Evolutionary conservation across 2,329 filamentous ascomycete genomes (phyloP).

Genomic region (Arthroderma sp.): DNA sequence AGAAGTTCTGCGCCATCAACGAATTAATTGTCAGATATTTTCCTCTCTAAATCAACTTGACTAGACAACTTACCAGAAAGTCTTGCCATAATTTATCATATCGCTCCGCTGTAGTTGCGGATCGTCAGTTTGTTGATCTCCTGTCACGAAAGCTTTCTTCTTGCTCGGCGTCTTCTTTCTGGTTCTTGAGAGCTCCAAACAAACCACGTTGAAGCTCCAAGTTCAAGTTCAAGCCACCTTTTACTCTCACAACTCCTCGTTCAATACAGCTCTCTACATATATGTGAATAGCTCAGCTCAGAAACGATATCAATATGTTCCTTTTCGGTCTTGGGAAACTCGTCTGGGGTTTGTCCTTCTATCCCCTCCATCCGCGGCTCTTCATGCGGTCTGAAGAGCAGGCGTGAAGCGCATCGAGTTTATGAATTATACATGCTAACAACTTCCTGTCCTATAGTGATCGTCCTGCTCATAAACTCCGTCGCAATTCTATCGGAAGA

Average conservation of each 20-base stretch:
- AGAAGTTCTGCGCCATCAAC: slow-evolving; percentile 9
- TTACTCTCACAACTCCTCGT: no score
- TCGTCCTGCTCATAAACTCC: slow-evolving; percentile 81
- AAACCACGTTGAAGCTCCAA: no score
- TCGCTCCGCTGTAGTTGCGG: background rate
- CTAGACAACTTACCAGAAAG: slow-evolving; percentile 5
- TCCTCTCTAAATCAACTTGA: background rate
- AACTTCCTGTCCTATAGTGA: slow-evolving; percentile 38
- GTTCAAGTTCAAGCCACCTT: no score
- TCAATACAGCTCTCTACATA: no score
- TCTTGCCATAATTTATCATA: slow-evolving; percentile 4
- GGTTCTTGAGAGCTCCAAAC: no score
- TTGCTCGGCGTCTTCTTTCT: no score
- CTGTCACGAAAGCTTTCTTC: no score
- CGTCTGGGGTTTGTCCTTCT: slow-evolving; percentile 48
- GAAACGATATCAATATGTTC: slow-evolving; percentile 42
- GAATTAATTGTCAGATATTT: background rate
- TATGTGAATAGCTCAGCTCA: background rate
- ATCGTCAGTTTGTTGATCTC: background rate
- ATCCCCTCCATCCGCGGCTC: background rate
- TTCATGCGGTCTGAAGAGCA: background rate
- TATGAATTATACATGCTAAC: slow-evolving; percentile 13
- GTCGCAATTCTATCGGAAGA: slow-evolving; percentile 91
- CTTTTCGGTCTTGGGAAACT: slow-evolving; percentile 58
- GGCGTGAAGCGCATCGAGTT: slow-evolving; percentile 2